Percentiles rank a stretch among this genome's conserved stretches.
phyloP scores from a whole-genome alignment of 139 green algal genomes.

The Chlorella sp. region DNA sequence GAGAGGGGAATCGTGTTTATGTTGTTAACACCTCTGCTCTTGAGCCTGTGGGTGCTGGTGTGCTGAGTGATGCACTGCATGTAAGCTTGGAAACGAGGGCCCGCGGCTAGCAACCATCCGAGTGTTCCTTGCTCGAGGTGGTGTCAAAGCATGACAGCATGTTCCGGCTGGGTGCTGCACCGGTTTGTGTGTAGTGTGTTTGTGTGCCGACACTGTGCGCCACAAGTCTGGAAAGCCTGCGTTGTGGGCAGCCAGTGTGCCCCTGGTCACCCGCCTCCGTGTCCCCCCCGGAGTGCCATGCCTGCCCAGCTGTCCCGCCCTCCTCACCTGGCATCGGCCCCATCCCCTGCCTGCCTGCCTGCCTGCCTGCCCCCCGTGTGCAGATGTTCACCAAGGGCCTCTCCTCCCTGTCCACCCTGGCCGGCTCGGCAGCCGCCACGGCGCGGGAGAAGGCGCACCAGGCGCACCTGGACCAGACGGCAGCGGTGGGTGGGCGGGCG shows the following conservation, averaged over 20 bases:
- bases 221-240: too few species aligned
- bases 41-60: not conserved
- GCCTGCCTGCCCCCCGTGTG: not conserved
- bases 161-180: too few species aligned
- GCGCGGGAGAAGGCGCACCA: conserved; percentile 13
- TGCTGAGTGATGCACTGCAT: not conserved
- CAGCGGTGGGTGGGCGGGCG: not conserved
- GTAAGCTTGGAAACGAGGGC: too few species aligned
- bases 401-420: conserved; percentile 48
- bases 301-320: too few species aligned
- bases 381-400: conserved; percentile 74
- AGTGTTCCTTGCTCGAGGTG: too few species aligned
- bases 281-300: too few species aligned
- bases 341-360: not conserved
- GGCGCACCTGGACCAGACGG: conserved; percentile 28
- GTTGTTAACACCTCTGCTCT: not conserved
- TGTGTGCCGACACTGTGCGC: too few species aligned
- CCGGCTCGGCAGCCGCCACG: conserved; percentile 35
- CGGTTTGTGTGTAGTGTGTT: too few species aligned
- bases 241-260: too few species aligned
- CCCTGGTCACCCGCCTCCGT: too few species aligned
- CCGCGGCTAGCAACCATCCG: too few species aligned
- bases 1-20: not conserved
- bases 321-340: not conserved
- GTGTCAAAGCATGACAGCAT: too few species aligned